Conservation (phyloP, 192 early-diverging fungal genomes). For the Globomyces pollinis-pini region DNA sequence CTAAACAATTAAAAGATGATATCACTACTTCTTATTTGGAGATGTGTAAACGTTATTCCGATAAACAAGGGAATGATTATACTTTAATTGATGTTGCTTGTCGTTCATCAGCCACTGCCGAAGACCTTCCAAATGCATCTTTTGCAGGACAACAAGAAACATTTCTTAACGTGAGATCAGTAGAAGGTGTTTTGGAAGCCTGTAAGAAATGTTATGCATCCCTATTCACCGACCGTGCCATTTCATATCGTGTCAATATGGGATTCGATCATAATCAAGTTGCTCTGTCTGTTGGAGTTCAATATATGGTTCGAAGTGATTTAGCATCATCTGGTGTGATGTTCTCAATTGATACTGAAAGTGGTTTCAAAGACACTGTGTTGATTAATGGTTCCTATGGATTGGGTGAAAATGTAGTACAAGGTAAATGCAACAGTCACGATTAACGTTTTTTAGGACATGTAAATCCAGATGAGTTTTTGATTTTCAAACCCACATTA, state of each 20-base stretch:
- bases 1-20: background rate
- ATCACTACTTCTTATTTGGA: background rate
- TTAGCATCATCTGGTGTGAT: conserved; percentile 14
- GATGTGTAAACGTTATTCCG: conserved; percentile 5
- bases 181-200: conserved; percentile 29
- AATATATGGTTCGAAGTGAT: conserved; percentile 33
- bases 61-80: background rate
- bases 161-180: conserved; percentile 36
- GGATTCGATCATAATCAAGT: conserved; percentile 34
- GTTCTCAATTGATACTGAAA: conserved; percentile 32
- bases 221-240: conserved; percentile 42
- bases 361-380: conserved; percentile 25
- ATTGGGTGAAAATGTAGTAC: conserved; percentile 42
- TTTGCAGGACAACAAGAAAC: conserved; percentile 51
- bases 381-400: conserved; percentile 35
- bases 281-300: conserved; percentile 38
- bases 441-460: no score
- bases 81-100: conserved; percentile 28
- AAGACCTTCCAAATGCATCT: conserved; percentile 41
- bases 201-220: conserved; percentile 38
- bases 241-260: conserved; percentile 39
- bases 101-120: conserved; percentile 40
- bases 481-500: conserved; percentile 18
- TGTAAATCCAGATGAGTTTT: conserved; percentile 40
- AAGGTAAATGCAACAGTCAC: no score